Evolutionary conservation across 2,329 filamentous ascomycete genomes (phyloP).

Genomic region (Colletotrichum somersetense): DNA sequence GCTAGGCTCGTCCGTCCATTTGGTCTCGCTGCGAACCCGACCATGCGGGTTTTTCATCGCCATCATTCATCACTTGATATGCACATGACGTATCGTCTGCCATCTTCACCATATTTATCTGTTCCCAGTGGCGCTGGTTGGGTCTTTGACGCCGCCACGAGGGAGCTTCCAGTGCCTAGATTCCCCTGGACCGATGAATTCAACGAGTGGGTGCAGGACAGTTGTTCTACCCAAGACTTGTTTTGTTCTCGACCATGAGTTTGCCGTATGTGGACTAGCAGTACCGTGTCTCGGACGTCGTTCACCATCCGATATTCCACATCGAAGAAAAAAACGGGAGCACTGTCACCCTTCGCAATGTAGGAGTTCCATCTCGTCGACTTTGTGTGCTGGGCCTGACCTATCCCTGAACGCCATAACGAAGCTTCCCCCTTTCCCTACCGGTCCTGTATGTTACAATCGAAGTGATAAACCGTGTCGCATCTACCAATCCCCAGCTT

Average conservation of each 20-base stretch:
- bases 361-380: slow-evolving; percentile 22
- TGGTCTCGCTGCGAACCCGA: slow-evolving; percentile 25
- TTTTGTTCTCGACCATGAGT: background rate
- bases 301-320: slow-evolving; percentile 2
- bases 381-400: slow-evolving; percentile 27
- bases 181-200: background rate
- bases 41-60: slow-evolving; percentile 4
- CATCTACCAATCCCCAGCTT: background rate
- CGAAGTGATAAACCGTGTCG: slow-evolving; percentile 23
- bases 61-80: background rate
- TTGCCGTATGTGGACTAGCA: background rate
- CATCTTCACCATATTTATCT: background rate
- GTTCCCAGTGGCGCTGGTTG: background rate
- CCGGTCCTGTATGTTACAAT: slow-evolving; percentile 42
- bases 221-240: background rate
- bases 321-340: background rate
- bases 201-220: background rate
- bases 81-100: background rate
- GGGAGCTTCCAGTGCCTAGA: background rate
- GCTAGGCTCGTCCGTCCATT: slow-evolving; percentile 25
- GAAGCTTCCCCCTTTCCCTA: slow-evolving; percentile 33
- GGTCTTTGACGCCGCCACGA: background rate
- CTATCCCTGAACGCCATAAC: slow-evolving; percentile 38
- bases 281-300: background rate
- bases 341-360: slow-evolving; percentile 6